Evolutionary conservation across 306 rosid species (phyloP), one percentile per base, ranked within the genome.

Genomic region (Begonia loranthoides): DNA sequence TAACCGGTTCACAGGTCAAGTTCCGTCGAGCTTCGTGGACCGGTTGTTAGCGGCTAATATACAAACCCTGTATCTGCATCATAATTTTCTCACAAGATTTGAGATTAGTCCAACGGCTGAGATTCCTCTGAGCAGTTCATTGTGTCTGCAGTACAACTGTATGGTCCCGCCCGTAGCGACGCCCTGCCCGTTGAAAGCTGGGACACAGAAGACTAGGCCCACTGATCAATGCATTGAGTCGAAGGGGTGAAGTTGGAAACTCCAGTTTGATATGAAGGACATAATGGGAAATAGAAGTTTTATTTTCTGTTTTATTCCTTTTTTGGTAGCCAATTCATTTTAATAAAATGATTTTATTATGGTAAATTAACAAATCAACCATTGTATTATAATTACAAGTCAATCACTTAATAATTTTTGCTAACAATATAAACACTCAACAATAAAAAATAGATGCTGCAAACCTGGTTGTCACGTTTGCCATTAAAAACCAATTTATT

Each of bases 121-220:
- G 62, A 92, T 92, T 69, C 99, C 99, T 2, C 47, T 75, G 51
- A 86, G 96, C 61, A 86, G 84, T 41, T 80, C 94, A 9, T 40
- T 92, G 75, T 92, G 99, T 70, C 74, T 92, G 13, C 94, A 92
- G 81, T 92, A 86, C n/a, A 92, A 92, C 13, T 92, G 99, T 19
- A 86, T 92, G 99, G 94, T 92, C 44, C 96, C 89, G 5, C 99
- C 96, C 61, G 60, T 92, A 33, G 76, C 71, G 73, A 63, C 94
- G 8, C 92, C 94, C 1, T 92, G 99, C 68, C 99, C 99, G 9
- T 65, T 76, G 48, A 73, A 71, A 56, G 78, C 93, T 2, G 99
- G 99, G 7, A 80, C 52, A 0, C 81, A 83, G 87, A 92, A 64
- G 54, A 57, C 87, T 0, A 61, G 99, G 56, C 99, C 99, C 1